These are phyloP conservation scores for Microdochium bolleyi DNA, from an alignment of 2,329 filamentous ascomycete genomes.

Conservation along the genomic window DNA sequence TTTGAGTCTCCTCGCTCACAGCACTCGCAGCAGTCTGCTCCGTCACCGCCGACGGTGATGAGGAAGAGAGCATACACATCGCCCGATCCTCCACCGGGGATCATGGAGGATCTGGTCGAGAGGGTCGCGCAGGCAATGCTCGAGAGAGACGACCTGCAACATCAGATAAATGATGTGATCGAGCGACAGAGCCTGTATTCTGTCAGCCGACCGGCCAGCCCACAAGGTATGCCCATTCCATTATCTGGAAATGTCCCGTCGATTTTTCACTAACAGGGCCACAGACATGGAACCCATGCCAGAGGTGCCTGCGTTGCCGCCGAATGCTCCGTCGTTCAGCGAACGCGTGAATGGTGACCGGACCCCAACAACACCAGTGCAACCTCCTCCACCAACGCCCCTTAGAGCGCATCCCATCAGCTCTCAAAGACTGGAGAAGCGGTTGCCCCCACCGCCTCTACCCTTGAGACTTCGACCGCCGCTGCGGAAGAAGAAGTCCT, in stretches of 20 bases:
- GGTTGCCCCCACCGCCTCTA: conserved; percentile 43
- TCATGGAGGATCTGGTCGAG: conserved; percentile 43
- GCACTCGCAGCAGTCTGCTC: conserved; percentile 24
- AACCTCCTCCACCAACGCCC: conserved; percentile 8
- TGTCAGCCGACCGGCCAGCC: conserved; percentile 43
- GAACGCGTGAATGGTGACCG: conserved; percentile 42
- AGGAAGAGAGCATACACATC: conserved; percentile 35
- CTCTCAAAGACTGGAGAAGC: conserved; percentile 8
- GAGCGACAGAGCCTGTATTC: conserved; percentile 53
- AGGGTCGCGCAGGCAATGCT: conserved; percentile 48
- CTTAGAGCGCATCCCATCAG: conserved; percentile 12
- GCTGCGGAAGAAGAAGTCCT: conserved; percentile 59
- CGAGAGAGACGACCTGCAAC: conserved; percentile 50
- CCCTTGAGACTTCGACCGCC: conserved; percentile 52
- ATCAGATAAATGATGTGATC: conserved; percentile 50
- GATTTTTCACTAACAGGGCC: conserved; percentile 6
- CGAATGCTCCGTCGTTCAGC: conserved; percentile 48
- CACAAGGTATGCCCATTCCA: conserved; percentile 29
- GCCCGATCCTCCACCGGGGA: conserved; percentile 18
- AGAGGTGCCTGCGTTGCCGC: conserved; percentile 48
- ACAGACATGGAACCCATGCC: conserved; percentile 43
- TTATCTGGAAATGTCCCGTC: conserved; percentile 1
- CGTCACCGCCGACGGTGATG: conserved; percentile 28
- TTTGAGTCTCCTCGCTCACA: conserved; percentile 20
- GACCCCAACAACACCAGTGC: background rate